Conservation (phyloP, 108 stramenopile species). For the Bacterosira constricta region DNA sequence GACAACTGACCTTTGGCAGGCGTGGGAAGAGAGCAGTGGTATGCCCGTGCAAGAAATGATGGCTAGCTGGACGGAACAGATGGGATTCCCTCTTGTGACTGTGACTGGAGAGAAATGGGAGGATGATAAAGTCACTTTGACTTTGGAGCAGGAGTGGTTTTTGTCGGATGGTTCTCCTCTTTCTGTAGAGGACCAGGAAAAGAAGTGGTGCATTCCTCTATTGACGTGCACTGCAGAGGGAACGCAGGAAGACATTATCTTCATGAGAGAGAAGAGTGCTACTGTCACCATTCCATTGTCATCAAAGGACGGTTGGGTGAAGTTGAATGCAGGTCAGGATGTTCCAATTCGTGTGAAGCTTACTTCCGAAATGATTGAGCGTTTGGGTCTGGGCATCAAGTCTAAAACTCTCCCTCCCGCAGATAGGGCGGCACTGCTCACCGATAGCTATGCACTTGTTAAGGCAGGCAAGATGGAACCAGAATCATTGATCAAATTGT, state of each 20-base stretch:
- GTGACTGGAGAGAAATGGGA: slow-evolving; percentile 75
- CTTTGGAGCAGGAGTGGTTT: slow-evolving; percentile 92
- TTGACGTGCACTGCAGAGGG: slow-evolving; percentile 78
- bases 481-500: slow-evolving; percentile 75
- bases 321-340: slow-evolving; percentile 95
- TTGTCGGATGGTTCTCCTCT: slow-evolving; percentile 82
- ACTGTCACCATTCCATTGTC: slow-evolving; percentile 72
- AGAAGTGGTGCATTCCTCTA: slow-evolving; percentile 94
- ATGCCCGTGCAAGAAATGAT: slow-evolving; percentile 90
- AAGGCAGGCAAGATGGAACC: slow-evolving; percentile 90
- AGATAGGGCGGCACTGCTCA: slow-evolving; percentile 90
- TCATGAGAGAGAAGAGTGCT: slow-evolving; percentile 88
- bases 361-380: slow-evolving; percentile 77
- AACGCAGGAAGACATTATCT: slow-evolving; percentile 68
- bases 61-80: slow-evolving; percentile 95
- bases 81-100: slow-evolving; percentile 90
- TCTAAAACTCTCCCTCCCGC: slow-evolving; percentile 64
- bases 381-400: slow-evolving; percentile 63
- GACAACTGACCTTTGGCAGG: slow-evolving; percentile 92
- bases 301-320: slow-evolving; percentile 80
- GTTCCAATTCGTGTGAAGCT: slow-evolving; percentile 92
- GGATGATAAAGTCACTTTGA: slow-evolving; percentile 72
- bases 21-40: slow-evolving; percentile 90
- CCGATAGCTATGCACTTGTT: slow-evolving; percentile 90
- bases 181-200: slow-evolving; percentile 63